Evolutionary conservation across 331 rosid species (phyloP).

Genomic region (Pyracantha coccinea): DNA sequence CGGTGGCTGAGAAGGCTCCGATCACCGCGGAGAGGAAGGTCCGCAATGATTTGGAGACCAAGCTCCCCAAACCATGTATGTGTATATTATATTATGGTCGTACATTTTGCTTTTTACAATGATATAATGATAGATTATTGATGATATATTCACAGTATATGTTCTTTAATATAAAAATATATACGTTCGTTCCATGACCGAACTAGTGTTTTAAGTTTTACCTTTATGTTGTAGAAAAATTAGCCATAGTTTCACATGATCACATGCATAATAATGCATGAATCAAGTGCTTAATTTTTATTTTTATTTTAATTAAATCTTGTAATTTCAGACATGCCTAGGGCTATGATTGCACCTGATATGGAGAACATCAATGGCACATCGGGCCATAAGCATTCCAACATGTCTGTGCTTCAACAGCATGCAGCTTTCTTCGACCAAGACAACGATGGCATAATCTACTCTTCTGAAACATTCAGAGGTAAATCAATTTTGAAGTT

Average conservation of each 20-base stretch:
- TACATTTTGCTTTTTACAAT: background rate
- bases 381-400: slow-evolving; percentile 41
- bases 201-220: background rate
- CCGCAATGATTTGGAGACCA: slow-evolving; percentile 43
- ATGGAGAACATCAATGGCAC: slow-evolving; percentile 44
- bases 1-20: slow-evolving; percentile 59
- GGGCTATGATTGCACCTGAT: slow-evolving; percentile 40
- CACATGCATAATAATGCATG: background rate
- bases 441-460: slow-evolving; percentile 61
- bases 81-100: background rate
- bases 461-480: slow-evolving; percentile 57
- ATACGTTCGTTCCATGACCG: background rate
- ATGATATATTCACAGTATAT: background rate
- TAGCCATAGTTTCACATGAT: background rate
- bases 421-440: slow-evolving; percentile 72
- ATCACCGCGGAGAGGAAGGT: slow-evolving; percentile 43
- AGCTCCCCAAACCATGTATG: slow-evolving; percentile 60
- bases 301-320: background rate
- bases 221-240: background rate
- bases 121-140: too few species aligned
- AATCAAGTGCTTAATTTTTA: background rate
- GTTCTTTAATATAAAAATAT: too few species aligned
- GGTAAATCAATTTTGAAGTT: slow-evolving; percentile 20
- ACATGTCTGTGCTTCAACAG: slow-evolving; percentile 80
- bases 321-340: slow-evolving; percentile 35